phyloP scores from a whole-genome alignment of 192 early-diverging fungal genomes.

The Podila epicladia region DNA sequence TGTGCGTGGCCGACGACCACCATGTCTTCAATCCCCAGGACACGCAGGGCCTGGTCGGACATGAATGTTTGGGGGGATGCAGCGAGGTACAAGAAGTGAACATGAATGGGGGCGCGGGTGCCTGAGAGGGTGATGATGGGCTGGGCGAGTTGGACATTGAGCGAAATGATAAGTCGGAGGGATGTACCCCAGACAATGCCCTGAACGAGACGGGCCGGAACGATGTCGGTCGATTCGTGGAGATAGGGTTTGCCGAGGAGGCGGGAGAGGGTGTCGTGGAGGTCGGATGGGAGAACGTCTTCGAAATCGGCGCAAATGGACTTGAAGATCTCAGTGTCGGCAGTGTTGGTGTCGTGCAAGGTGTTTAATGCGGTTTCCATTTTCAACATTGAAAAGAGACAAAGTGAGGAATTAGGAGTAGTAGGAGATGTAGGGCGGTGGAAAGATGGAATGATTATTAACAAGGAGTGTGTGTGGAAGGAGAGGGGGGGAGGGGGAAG shows the following conservation, averaged over 20 bases:
- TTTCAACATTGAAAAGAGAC: background rate
- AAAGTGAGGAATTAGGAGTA: background rate
- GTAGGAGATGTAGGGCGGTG: too few relatives aligned
- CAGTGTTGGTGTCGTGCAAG: background rate
- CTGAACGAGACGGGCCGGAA: background rate
- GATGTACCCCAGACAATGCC: conserved; percentile 17
- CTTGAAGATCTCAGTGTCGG: conserved; percentile 9
- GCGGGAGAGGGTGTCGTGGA: conserved; percentile 20
- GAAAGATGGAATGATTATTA: too few relatives aligned
- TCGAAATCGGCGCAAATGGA: conserved; percentile 42
- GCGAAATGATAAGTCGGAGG: conserved; percentile 17
- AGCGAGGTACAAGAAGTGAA: conserved; percentile 22
- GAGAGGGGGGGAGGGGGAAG: too few relatives aligned
- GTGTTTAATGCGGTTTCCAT: background rate
- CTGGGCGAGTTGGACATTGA: conserved; percentile 25
- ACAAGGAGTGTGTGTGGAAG: background rate
- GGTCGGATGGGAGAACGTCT: conserved; percentile 27
- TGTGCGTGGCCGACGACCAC: conserved; percentile 11
- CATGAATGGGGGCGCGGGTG: conserved; percentile 10
- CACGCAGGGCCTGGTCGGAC: conserved; percentile 12
- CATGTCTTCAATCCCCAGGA: conserved; percentile 27
- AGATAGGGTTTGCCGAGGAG: conserved; percentile 18
- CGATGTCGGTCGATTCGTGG: background rate
- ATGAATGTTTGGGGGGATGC: conserved; percentile 25
- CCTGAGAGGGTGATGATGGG: conserved; percentile 24